Evolutionary conservation across 495 filamentous ascomycete genomes (phyloP).

Genomic region (Aspergillus sclerotiicarbonarius): DNA sequence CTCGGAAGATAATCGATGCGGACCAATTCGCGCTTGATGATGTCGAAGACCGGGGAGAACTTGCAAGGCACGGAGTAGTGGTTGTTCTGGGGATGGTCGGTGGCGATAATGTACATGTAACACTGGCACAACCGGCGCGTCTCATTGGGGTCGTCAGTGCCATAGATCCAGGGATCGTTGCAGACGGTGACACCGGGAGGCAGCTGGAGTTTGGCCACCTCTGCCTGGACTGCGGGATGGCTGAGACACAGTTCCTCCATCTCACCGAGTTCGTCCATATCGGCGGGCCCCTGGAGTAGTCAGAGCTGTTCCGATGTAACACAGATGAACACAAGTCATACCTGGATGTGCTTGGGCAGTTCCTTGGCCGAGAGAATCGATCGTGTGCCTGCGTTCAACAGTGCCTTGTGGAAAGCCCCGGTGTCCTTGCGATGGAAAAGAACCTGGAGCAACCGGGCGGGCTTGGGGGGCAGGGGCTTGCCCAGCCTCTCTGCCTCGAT

Average conservation of each 20-base stretch:
- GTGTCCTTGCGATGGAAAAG: conserved; percentile 40
- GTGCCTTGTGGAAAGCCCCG: conserved; percentile 38
- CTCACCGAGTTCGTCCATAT: conserved; percentile 42
- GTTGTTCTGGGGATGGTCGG: conserved; percentile 52
- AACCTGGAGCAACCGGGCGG: conserved; percentile 38
- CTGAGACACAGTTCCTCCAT: conserved; percentile 39
- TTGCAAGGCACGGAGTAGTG: conserved; percentile 78
- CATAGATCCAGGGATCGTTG: conserved; percentile 49
- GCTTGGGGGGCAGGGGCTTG: conserved; percentile 30
- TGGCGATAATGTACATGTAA: conserved; percentile 43
- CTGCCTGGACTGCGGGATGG: conserved; percentile 41
- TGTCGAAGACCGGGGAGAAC: conserved; percentile 75
- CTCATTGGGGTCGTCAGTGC: conserved; percentile 36
- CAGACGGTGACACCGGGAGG: conserved; percentile 40
- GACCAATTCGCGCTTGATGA: conserved; percentile 59
- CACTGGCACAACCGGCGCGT: conserved; percentile 42
- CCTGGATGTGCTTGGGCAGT: conserved; percentile 40
- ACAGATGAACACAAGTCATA: conserved; percentile 8
- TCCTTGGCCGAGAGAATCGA: conserved; percentile 37
- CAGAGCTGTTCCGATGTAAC: not conserved
- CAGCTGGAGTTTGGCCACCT: conserved; percentile 44
- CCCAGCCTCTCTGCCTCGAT: conserved; percentile 39
- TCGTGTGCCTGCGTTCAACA: conserved; percentile 35
- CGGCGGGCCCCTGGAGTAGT: conserved; percentile 30
- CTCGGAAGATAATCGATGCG: conserved; percentile 50